These are phyloP conservation scores for Aegilops umbellulata DNA, from an alignment of 176 grass and related monocot genomes.

Conservation along the genomic window DNA sequence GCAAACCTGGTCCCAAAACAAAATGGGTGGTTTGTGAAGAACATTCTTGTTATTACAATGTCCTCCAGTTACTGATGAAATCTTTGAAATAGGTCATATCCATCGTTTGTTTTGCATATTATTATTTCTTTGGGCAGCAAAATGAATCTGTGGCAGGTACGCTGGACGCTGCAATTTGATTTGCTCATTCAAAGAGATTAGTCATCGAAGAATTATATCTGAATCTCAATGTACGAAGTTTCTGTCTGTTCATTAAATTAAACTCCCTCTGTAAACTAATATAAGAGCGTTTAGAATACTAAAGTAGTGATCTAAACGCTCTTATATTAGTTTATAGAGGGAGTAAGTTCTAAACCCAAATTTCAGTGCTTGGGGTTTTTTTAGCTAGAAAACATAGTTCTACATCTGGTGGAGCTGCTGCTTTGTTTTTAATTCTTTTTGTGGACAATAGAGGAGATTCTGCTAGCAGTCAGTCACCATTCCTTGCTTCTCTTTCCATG, in stretches of 20 bases:
- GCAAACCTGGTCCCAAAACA: background rate
- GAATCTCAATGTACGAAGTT: background rate
- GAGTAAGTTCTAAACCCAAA: too few species aligned
- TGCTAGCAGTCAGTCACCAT: background rate
- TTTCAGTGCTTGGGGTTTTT: background rate
- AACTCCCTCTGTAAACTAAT: too few species aligned
- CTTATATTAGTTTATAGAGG: too few species aligned
- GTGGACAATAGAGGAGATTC: background rate
- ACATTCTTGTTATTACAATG: background rate
- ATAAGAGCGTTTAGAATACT: too few species aligned
- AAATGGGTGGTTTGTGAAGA: background rate
- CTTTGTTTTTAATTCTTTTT: background rate
- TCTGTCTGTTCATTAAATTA: background rate
- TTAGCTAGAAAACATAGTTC: too few species aligned
- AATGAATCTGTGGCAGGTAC: background rate
- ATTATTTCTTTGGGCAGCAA: background rate
- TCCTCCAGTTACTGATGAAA: background rate
- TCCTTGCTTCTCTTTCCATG: background rate
- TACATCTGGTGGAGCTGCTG: background rate
- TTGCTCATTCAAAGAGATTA: constrained; percentile 4
- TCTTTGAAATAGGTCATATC: background rate
- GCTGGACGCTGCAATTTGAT: background rate
- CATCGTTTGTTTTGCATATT: background rate
- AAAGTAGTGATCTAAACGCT: too few species aligned
- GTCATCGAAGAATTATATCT: background rate